phyloP scores from a whole-genome alignment of 1,284 basidiomycete genomes.

The Pisolithus thermaeus region DNA sequence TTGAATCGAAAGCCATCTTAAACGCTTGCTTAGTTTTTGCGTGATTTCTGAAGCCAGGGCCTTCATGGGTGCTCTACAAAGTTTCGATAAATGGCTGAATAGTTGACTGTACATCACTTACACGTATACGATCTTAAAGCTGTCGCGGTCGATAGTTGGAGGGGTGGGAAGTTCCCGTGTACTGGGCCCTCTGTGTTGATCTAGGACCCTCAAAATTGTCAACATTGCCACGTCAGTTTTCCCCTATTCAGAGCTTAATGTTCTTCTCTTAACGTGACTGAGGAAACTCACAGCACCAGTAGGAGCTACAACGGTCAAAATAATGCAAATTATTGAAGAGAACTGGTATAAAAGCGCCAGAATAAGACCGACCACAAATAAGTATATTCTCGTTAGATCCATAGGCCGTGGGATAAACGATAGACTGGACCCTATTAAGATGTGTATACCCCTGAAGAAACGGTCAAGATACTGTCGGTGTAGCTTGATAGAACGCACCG shows the following conservation, averaged over 20 bases:
- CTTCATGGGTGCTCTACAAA: constrained; percentile 90
- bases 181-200: constrained; percentile 54
- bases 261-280: neutral
- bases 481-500: constrained; percentile 44
- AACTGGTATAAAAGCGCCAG: neutral
- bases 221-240: constrained; percentile 99
- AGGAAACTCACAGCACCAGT: constrained; percentile 79
- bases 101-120: constrained; percentile 30
- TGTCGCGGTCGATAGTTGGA: constrained; percentile 59
- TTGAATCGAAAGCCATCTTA: constrained; percentile 85
- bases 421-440: constrained; percentile 94
- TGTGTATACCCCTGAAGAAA: constrained; percentile 71
- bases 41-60: constrained; percentile 95
- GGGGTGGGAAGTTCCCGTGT: constrained; percentile 34
- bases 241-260: constrained; percentile 49
- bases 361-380: constrained; percentile 76
- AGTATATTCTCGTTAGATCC: constrained; percentile 95
- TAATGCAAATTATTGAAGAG: constrained; percentile 4
- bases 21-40: constrained; percentile 84
- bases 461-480: neutral
- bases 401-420: constrained; percentile 93
- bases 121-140: constrained; percentile 99
- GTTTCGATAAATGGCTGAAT: constrained; percentile 1
- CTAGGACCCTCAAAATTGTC: constrained; percentile 83
- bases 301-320: constrained; percentile 53